Evolutionary conservation across 306 rosid genomes (phyloP).

Genomic region (Cucurbita argyrosperma): DNA sequence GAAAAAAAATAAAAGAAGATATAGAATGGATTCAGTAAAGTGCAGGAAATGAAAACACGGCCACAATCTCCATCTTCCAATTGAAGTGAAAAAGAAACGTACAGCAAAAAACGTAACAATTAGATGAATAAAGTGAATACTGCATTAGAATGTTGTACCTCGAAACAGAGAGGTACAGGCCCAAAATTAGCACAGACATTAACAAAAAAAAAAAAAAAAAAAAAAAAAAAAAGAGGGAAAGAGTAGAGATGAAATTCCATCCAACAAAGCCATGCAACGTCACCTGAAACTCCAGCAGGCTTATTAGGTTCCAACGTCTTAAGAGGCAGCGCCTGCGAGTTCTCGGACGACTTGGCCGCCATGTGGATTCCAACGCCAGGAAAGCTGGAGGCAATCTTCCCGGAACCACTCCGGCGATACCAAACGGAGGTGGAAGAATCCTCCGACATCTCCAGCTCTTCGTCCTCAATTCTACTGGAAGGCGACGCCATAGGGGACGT

Average conservation of each 20-base stretch:
- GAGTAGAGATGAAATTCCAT: background rate
- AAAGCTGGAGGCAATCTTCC: slow-evolving; percentile 21
- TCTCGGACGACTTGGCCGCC: background rate
- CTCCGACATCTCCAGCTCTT: background rate
- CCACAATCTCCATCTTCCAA: background rate
- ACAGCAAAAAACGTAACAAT: background rate
- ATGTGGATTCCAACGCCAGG: slow-evolving; percentile 1
- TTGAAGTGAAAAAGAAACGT: background rate
- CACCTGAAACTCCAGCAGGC: background rate
- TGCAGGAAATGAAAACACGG: background rate
- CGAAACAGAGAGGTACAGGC: background rate
- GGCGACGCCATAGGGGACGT: slow-evolving; percentile 44
- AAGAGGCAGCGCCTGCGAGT: background rate
- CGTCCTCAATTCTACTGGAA: background rate
- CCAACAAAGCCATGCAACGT: background rate
- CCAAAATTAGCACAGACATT: background rate
- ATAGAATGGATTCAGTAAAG: background rate
- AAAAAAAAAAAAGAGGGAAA: background rate
- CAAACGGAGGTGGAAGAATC: slow-evolving; percentile 8
- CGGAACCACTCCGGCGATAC: slow-evolving; percentile 24
- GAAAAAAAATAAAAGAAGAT: background rate
- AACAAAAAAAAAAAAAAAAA: background rate
- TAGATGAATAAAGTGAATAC: background rate
- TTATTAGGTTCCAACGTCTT: background rate
- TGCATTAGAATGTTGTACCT: background rate